Base-by-base conservation (phyloP, 2,329 filamentous ascomycete genomes). In the Phaeophleospora eucalypticola region DNA sequence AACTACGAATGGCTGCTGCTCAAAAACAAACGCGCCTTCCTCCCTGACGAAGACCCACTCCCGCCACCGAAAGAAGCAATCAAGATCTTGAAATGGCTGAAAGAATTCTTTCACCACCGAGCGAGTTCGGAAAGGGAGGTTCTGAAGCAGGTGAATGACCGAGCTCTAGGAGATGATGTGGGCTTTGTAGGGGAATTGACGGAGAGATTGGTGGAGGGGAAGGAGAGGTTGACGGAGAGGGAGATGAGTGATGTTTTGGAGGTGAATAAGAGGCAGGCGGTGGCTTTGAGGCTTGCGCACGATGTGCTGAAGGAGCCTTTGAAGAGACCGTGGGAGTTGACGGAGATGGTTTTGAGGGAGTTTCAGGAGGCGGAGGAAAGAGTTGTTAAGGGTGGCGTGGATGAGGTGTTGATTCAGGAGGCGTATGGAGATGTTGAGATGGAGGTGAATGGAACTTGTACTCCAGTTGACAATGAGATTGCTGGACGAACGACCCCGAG, bases 1-100 rank as follows among this genome's bases (percentile, higher is more conserved):
- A 21, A 38, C 4, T 50, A 44, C 40, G 52, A 46, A 4, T 50
- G 43, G 34, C 41, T 46, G 7, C 32, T 55, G 10, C 41, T 49
- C 9, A 40, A 21, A 8, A 50, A 3, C n/a, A n/a, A n/a, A n/a
- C n/a, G n/a, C n/a, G n/a, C n/a, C n/a, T n/a, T n/a, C n/a, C n/a
- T n/a, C n/a, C n/a, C n/a, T n/a, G n/a, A n/a, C n/a, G n/a, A n/a
- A n/a, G n/a, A n/a, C n/a, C n/a, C n/a, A n/a, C n/a, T n/a, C n/a
- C n/a, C n/a, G n/a, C n/a, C n/a, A n/a, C n/a, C n/a, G n/a, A n/a
- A n/a, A n/a, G n/a, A n/a, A n/a, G n/a, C n/a, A n/a, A n/a, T n/a
- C n/a, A n/a, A n/a, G n/a, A n/a, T n/a, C n/a, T n/a, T n/a, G n/a
- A n/a, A n/a, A n/a, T n/a, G n/a, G n/a, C n/a, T n/a, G n/a, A n/a